Conservation (phyloP, 1,284 basidiomycete species). For the Lentinus polychrous region DNA sequence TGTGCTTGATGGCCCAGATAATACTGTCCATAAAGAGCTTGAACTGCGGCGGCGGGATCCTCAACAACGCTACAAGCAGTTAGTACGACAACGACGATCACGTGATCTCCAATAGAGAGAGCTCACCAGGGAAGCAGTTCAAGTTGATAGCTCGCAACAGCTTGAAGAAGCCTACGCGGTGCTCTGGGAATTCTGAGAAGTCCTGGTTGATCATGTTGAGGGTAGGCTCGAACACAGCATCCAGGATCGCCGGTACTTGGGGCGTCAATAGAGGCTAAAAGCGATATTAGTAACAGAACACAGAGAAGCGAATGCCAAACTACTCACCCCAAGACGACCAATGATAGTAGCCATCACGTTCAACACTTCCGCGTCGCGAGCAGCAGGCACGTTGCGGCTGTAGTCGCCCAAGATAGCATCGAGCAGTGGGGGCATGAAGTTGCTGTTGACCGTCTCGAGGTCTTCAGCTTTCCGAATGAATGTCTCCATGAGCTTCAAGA, state of each 20-base stretch:
- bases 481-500: slow-evolving; percentile 94
- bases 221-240: slow-evolving; percentile 97
- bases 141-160: slow-evolving; percentile 90
- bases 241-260: slow-evolving; percentile 94
- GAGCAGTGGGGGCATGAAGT: slow-evolving; percentile 92
- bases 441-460: slow-evolving; percentile 85
- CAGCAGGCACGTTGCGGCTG: slow-evolving; percentile 88
- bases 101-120: slow-evolving; percentile 1
- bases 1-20: slow-evolving; percentile 99
- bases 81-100: slow-evolving; percentile 2
- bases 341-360: slow-evolving; percentile 99
- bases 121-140: slow-evolving; percentile 90
- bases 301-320: neutral
- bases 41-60: slow-evolving; percentile 88
- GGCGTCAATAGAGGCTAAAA: slow-evolving; percentile 76
- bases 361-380: slow-evolving; percentile 95
- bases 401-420: slow-evolving; percentile 98
- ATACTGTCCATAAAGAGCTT: slow-evolving; percentile 98
- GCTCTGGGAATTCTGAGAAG: slow-evolving; percentile 96
- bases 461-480: slow-evolving; percentile 98
- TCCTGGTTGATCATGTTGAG: slow-evolving; percentile 99
- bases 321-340: slow-evolving; percentile 71
- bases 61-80: slow-evolving; percentile 62
- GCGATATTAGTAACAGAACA: neutral
- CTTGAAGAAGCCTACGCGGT: slow-evolving; percentile 97